These are phyloP conservation scores for Lyophyllum semitale DNA, from an alignment of 768 basidiomycete genomes.

Conservation along the genomic window DNA sequence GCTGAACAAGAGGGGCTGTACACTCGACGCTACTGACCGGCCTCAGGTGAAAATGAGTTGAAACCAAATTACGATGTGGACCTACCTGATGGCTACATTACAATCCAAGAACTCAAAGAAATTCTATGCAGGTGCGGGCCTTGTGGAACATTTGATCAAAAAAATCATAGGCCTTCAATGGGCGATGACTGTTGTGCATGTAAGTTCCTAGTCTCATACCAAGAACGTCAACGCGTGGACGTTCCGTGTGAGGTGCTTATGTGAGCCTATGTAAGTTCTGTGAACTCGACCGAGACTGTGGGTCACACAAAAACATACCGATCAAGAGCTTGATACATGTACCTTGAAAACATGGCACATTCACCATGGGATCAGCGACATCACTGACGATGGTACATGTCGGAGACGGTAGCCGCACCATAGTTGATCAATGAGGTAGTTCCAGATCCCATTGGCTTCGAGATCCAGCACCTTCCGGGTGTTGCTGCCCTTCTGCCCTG, in stretches of 20 bases:
- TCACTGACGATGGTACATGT: background rate
- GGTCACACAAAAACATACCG: conserved; percentile 4
- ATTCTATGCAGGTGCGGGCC: too few relatives aligned
- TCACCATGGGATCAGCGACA: too few relatives aligned
- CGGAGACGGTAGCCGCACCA: conserved; percentile 19
- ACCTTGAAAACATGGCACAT: too few relatives aligned
- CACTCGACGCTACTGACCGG: conserved; percentile 23
- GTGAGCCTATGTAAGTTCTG: too few relatives aligned
- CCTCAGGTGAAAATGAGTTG: conserved; percentile 29
- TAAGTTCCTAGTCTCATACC: too few relatives aligned
- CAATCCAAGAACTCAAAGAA: too few relatives aligned
- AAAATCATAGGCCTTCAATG: conserved; percentile 29
- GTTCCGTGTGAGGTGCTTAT: too few relatives aligned
- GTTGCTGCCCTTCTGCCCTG: conserved; percentile 25
- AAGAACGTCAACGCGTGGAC: too few relatives aligned
- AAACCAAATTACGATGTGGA: background rate
- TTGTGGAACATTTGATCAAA: conserved; percentile 24
- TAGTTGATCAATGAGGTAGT: conserved; percentile 39
- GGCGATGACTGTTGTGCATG: conserved; percentile 23
- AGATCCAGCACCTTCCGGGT: conserved; percentile 31
- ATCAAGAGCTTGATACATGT: conserved; percentile 23
- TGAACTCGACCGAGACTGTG: background rate
- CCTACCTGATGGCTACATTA: conserved; percentile 22
- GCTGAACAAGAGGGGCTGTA: conserved; percentile 22
- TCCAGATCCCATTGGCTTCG: conserved; percentile 32